Evolutionary conservation across 768 basidiomycete species (phyloP).

Genomic region (Suillus variegatus): DNA sequence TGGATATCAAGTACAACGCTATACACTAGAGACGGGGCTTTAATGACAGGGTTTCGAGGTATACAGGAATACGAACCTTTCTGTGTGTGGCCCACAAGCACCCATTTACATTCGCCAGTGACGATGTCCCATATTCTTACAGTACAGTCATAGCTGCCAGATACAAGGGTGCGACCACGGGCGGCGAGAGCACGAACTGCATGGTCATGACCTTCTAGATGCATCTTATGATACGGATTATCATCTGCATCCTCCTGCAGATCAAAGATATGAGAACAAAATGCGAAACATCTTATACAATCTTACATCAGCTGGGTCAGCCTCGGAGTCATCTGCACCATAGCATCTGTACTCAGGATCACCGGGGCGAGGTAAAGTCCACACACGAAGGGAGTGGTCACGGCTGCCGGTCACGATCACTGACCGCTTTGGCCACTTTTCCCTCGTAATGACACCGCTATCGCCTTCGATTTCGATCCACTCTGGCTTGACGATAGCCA

Average conservation of each 20-base stretch:
- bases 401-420: slow-evolving; percentile 74
- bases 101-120: slow-evolving; percentile 77
- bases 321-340: slow-evolving; percentile 59
- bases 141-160: slow-evolving; percentile 94
- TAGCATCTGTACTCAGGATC: slow-evolving; percentile 77
- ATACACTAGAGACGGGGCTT: slow-evolving; percentile 63
- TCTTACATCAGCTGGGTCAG: slow-evolving; percentile 54
- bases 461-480: slow-evolving; percentile 74
- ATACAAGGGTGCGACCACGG: slow-evolving; percentile 85
- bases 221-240: slow-evolving; percentile 89
- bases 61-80: slow-evolving; percentile 61
- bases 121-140: slow-evolving; percentile 96
- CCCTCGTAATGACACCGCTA: slow-evolving; percentile 57
- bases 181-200: slow-evolving; percentile 93
- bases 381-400: slow-evolving; percentile 66
- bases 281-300: slow-evolving; percentile 1
- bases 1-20: slow-evolving; percentile 88
- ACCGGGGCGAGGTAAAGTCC: slow-evolving; percentile 65
- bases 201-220: slow-evolving; percentile 87
- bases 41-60: slow-evolving; percentile 1
- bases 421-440: slow-evolving; percentile 73
- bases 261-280: slow-evolving; percentile 13
- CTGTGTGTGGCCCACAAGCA: slow-evolving; percentile 85
- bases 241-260: slow-evolving; percentile 62
- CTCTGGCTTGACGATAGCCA: slow-evolving; percentile 95